A percentile compares a stretch with the other conserved stretches of the same genome.
These are phyloP conservation scores for Tolypocladium nubicola DNA, from an alignment of 2,329 filamentous ascomycete genomes.

Conservation along the genomic window DNA sequence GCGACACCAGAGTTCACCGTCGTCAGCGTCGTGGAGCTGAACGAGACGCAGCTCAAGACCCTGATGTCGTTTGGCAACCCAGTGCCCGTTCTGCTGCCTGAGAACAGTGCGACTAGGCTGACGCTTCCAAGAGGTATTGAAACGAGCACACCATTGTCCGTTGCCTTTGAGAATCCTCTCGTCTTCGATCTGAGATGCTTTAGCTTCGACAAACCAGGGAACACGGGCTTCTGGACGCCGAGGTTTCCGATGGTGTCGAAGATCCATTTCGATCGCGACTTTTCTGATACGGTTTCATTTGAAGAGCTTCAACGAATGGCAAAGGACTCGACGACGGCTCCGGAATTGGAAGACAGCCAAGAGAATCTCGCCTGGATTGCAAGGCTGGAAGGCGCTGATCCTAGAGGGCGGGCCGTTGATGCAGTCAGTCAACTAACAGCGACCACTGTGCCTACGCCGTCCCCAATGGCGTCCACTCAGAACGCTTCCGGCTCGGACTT, in stretches of 20 bases:
- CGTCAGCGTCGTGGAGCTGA: conserved; percentile 52
- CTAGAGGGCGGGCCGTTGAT: conserved; percentile 30
- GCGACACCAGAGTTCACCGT: conserved; percentile 53
- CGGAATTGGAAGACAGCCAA: conserved; percentile 43
- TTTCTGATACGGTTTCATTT: conserved; percentile 58
- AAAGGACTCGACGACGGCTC: conserved; percentile 37
- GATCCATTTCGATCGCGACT: conserved; percentile 65
- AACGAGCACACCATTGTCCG: conserved; percentile 29
- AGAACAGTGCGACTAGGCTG: conserved; percentile 32
- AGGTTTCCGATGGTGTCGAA: conserved; percentile 70
- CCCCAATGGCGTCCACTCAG: conserved; percentile 17
- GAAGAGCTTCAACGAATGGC: conserved; percentile 60
- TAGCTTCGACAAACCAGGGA: conserved; percentile 63
- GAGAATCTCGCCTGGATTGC: conserved; percentile 52
- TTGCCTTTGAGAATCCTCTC: conserved; percentile 58
- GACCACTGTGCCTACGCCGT: conserved; percentile 24
- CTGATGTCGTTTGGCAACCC: conserved; percentile 39
- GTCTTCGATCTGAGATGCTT: conserved; percentile 75
- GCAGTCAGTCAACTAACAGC: conserved; percentile 33
- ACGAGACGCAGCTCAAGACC: conserved; percentile 35
- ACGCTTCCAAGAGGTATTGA: conserved; percentile 34
- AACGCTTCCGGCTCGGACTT: conserved; percentile 3
- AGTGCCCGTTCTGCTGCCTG: conserved; percentile 22
- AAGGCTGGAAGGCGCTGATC: conserved; percentile 46
- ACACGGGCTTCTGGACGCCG: conserved; percentile 60